phyloP scores from a whole-genome alignment of 495 filamentous ascomycete genomes.

The Aspergillus mulundensis region DNA sequence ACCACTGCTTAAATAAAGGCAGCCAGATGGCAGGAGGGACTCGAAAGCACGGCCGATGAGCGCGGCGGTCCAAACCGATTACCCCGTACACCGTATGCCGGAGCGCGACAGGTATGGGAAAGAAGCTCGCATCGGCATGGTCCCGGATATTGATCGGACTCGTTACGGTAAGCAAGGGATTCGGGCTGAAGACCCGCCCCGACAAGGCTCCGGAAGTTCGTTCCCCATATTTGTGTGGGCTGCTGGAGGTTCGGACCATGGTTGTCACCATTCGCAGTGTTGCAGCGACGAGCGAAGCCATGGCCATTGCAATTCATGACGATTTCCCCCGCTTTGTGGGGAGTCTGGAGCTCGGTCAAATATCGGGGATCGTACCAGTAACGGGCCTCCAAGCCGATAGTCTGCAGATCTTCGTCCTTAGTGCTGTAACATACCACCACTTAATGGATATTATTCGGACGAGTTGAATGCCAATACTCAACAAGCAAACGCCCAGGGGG shows the following conservation, averaged over 20 bases:
- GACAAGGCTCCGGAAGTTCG: neutral
- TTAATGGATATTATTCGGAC: neutral
- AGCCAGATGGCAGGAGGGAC: slow-evolving; percentile 4
- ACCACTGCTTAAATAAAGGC: slow-evolving; percentile 10
- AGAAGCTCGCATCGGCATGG: neutral
- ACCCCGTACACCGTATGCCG: neutral
- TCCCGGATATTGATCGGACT: slow-evolving; percentile 13
- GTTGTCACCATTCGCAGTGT: neutral
- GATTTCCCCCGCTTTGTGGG: slow-evolving; percentile 1
- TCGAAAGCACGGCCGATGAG: neutral
- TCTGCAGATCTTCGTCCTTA: slow-evolving; percentile 3
- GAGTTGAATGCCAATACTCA: neutral
- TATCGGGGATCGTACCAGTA: slow-evolving; percentile 19
- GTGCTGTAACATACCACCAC: slow-evolving; percentile 5
- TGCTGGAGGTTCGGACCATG: neutral
- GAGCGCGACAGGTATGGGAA: neutral
- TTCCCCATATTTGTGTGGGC: neutral
- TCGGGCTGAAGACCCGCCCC: neutral
- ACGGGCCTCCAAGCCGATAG: neutral
- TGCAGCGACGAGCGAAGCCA: neutral
- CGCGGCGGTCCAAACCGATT: neutral
- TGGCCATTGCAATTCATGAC: neutral
- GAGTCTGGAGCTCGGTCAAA: slow-evolving; percentile 15
- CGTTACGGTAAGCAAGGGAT: slow-evolving; percentile 8
- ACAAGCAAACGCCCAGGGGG: neutral